Evolutionary conservation across 1,139 yeast species (phyloP).

Genomic region (Kurtzmaniella quercitrusa): DNA sequence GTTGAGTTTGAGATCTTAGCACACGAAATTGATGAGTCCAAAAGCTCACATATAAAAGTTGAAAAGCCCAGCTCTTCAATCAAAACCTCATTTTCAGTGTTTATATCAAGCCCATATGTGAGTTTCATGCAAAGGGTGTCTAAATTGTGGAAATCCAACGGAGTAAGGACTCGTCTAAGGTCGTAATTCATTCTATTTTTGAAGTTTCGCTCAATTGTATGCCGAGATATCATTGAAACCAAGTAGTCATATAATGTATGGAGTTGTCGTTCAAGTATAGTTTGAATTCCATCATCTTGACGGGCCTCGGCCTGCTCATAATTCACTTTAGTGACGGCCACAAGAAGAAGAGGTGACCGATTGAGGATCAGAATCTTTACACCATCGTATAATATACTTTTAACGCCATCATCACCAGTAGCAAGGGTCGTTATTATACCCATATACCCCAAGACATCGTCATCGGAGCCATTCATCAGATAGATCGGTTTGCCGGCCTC

Average conservation of each 20-base stretch:
- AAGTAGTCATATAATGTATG: conserved; percentile 74
- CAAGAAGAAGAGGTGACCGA: conserved; percentile 66
- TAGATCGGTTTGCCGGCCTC: conserved; percentile 93
- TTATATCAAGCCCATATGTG: conserved; percentile 24
- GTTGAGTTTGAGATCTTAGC: conserved; percentile 31
- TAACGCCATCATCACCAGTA: conserved; percentile 43
- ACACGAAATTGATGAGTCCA: conserved; percentile 28
- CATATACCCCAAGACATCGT: conserved; percentile 66
- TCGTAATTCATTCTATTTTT: conserved; percentile 77
- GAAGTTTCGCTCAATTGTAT: conserved; percentile 67
- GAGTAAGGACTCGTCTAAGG: conserved; percentile 69
- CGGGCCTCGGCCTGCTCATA: conserved; percentile 23
- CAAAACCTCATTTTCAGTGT: neutral
- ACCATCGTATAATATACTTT: conserved; percentile 22
- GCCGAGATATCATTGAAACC: conserved; percentile 74
- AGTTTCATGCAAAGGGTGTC: conserved; percentile 59
- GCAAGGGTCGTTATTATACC: conserved; percentile 69
- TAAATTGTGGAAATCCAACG: conserved; percentile 60
- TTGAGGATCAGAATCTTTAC: conserved; percentile 59
- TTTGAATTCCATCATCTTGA: conserved; percentile 23
- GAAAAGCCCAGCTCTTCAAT: conserved; percentile 18
- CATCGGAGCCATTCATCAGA: conserved; percentile 74
- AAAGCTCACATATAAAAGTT: conserved; percentile 24
- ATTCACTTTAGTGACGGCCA: conserved; percentile 59
- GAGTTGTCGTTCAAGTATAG: conserved; percentile 55